Evolutionary conservation across 139 green algal genomes (phyloP), one percentile per base, ranked within the genome.

Genomic region (Nannochloris sp.): DNA sequence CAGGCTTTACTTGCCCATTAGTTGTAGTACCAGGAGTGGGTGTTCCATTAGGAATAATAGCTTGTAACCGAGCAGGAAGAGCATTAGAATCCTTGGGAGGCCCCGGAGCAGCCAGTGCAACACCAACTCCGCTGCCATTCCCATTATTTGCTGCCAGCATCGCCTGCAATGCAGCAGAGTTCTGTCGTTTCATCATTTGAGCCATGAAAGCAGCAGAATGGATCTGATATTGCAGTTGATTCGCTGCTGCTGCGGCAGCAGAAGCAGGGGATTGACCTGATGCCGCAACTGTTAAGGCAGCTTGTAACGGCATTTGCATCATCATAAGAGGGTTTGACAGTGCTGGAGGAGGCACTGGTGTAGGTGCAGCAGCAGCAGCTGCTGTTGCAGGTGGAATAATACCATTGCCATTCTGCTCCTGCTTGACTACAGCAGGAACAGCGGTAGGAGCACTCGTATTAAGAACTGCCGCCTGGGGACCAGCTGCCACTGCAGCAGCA

Each of bases 31-130:
- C n/a, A n/a, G n/a, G n/a, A n/a, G n/a, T n/a, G n/a, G n/a, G n/a
- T 12, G 9, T 12, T 12, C 37, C 51, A 59, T 7, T 25, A 7
- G 65, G 65, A 9, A 72, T 51, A 51, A 72, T 72, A 36, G 65
- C 55, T 13, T 66, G 65, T 37, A 72, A 51, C 15, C 27, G 37
- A 6, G 65, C 25, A 5, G 65, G 65, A 29, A 72, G 54, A 29
- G 9, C 48, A 10, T 10, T 63, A 39, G 7, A 63, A 39, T 42
- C 55, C 33, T 38, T 45, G 10, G 10, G 10, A 45, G 9, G 9
- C 37, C 37, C 37, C 9, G 9, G 9, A n/a, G 9, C 9, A 45
- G 10, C 37, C 9, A 45, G 10, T 45, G 37, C 37, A n/a, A 9
- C 48, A 10, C 9, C 10, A 29, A 27, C 8, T 27, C 9, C 9